These are phyloP conservation scores for Pseudomonodictys pantanalensis DNA, from an alignment of 495 filamentous ascomycete species.

Conservation along the genomic window DNA sequence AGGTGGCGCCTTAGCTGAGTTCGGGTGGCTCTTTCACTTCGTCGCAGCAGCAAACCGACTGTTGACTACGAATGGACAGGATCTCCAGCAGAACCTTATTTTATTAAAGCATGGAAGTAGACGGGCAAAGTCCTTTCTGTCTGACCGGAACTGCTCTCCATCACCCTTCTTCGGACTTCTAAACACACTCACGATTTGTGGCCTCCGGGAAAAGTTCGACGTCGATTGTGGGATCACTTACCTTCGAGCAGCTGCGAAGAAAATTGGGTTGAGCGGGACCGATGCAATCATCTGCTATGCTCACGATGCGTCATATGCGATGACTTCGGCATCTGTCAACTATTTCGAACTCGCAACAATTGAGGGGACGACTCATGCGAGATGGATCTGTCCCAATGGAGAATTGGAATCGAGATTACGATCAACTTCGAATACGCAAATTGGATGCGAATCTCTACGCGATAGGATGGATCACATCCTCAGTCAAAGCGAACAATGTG, in stretches of 20 bases:
- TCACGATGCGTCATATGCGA: background rate
- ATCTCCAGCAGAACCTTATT: background rate
- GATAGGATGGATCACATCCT: background rate
- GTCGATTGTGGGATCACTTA: background rate
- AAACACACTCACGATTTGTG: background rate
- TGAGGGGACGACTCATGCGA: background rate
- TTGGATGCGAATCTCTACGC: background rate
- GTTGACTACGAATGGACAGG: background rate
- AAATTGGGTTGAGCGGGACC: background rate
- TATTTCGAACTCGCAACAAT: background rate
- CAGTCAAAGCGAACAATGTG: background rate
- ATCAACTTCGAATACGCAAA: background rate
- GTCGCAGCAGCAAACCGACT: background rate
- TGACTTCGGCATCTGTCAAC: background rate
- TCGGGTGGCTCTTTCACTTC: background rate
- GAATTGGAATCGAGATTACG: background rate
- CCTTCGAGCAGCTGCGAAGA: background rate
- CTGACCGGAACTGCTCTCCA: background rate
- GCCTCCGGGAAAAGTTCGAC: background rate
- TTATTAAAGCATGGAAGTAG: background rate
- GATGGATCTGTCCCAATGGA: background rate
- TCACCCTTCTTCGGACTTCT: background rate
- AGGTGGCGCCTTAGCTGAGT: background rate
- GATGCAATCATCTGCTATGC: background rate
- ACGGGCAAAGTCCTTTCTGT: background rate